Evolutionary conservation across 495 filamentous ascomycete genomes (phyloP), one percentile per base, ranked within the genome.

Genomic region (Monascus purpureus): DNA sequence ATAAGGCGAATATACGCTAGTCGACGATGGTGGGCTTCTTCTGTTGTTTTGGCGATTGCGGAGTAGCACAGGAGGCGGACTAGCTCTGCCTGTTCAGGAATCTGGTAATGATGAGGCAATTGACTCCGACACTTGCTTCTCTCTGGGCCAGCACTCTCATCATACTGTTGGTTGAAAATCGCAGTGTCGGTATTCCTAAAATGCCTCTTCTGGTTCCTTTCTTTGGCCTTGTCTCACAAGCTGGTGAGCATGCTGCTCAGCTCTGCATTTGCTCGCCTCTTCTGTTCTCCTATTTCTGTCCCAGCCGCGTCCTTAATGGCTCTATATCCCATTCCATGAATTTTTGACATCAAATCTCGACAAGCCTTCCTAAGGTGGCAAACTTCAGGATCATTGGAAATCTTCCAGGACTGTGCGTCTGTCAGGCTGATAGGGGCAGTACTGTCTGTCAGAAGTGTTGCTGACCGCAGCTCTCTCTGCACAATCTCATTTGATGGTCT

Each of bases 301-400:
- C 40, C 17, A 30, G 39, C 19, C 13, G 35, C 36, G 18, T 27
- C 29, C 11, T 32, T 31, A 5, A 38, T 26, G 11, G 28, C 7
- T 33, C 20, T 30, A 33, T 44, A 44, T 9, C 41, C 38, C 31
- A 8, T 25, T 13, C 13, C 4, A 20, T 18, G 19, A 17, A 35
- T 19, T 17, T 39, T 23, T 4, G 17, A 12, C 5, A 25, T 33
- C 2, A 39, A 17, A 12, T 24, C 17, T 14, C 22, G 19, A 4
- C 9, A 29, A 13, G 16, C 14, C 13, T 29, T 17, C 14, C 23
- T 34, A 9, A 39, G 25, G 13, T 17, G 20, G 11, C 4, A 16
- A 16, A 39, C 17, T 2, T 16, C 19, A 28, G 11, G 23, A 11
- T 24, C 4, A 0, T 28, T 28, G 0, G 25, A 20, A n/a, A 37